These are phyloP conservation scores for Lasiosphaeria hispida DNA, from an alignment of 495 filamentous ascomycete genomes.

Conservation along the genomic window DNA sequence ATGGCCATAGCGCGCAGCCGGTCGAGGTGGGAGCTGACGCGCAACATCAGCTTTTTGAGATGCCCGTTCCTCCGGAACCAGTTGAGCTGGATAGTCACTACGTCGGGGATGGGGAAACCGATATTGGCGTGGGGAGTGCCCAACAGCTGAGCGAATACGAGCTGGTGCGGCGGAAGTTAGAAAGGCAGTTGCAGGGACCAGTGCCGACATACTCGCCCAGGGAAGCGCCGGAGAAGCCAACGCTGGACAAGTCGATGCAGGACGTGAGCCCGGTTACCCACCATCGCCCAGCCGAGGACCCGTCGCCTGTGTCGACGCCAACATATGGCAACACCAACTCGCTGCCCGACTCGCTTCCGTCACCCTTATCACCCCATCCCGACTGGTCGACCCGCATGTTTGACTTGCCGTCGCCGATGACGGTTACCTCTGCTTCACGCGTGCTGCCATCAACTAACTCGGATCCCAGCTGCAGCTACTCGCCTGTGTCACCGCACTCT, in stretches of 20 bases:
- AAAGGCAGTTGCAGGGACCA: constrained; percentile 42
- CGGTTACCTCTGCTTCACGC: constrained; percentile 29
- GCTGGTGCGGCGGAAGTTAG: constrained; percentile 41
- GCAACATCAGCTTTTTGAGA: constrained; percentile 48
- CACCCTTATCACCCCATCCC: constrained; percentile 44
- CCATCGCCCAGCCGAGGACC: constrained; percentile 38
- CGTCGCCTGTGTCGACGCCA: constrained; percentile 42
- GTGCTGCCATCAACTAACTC: constrained; percentile 17
- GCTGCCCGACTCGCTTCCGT: constrained; percentile 39
- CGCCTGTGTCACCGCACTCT: constrained; percentile 36
- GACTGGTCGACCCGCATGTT: constrained; percentile 40
- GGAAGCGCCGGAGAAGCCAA: background rate
- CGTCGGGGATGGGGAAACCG: constrained; percentile 34
- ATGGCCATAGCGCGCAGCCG: constrained; percentile 25
- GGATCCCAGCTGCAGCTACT: constrained; percentile 31
- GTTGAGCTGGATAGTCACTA: constrained; percentile 49
- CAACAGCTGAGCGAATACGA: constrained; percentile 42
- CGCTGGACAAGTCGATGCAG: constrained; percentile 36
- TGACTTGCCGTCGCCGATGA: constrained; percentile 42
- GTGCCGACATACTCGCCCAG: constrained; percentile 35
- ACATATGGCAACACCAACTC: constrained; percentile 41
- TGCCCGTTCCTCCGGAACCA: constrained; percentile 45
- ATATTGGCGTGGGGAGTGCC: constrained; percentile 31
- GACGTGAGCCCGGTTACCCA: constrained; percentile 36
- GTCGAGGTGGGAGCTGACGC: constrained; percentile 47